phyloP scores from a whole-genome alignment of 2,329 filamentous ascomycete species.

The Neoarthrinium moseri region DNA sequence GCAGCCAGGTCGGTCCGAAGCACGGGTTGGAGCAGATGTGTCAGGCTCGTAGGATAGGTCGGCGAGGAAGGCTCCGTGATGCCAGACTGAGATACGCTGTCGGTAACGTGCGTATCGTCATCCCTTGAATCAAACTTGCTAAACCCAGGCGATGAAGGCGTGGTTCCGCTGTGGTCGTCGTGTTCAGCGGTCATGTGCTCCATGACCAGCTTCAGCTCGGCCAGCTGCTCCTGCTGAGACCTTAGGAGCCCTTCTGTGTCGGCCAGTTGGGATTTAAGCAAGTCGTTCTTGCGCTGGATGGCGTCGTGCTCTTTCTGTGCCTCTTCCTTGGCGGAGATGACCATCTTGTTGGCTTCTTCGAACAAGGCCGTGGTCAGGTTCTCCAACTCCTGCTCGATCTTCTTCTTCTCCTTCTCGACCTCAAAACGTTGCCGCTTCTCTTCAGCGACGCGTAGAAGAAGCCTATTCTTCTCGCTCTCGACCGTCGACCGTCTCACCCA shows the following conservation, averaged over 20 bases:
- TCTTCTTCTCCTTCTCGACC: conserved; percentile 76
- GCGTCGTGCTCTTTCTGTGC: conserved; percentile 81
- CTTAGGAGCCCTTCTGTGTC: conserved; percentile 84
- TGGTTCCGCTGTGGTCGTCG: conserved; percentile 72
- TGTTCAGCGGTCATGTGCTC: conserved; percentile 76
- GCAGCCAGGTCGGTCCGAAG: conserved; percentile 77
- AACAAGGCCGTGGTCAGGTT: conserved; percentile 90
- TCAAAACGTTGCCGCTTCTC: conserved; percentile 65
- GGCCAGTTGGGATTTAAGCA: conserved; percentile 78
- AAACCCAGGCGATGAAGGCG: conserved; percentile 78
- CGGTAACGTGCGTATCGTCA: conserved; percentile 37
- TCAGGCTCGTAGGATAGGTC: conserved; percentile 68
- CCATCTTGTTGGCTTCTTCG: conserved; percentile 98
- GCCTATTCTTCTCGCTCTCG: conserved; percentile 67
- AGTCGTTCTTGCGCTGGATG: conserved; percentile 81
- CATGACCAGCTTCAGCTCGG: conserved; percentile 89
- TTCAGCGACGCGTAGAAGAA: conserved; percentile 59
- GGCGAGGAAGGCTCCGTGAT: conserved; percentile 46
- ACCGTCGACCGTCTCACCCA: conserved; percentile 72
- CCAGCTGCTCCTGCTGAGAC: conserved; percentile 89
- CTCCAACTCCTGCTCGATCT: conserved; percentile 90
- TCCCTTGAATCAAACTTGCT: conserved; percentile 64
- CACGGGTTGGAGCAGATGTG: conserved; percentile 79
- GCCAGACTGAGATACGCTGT: conserved; percentile 33
- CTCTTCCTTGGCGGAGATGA: conserved; percentile 85